Evolutionary conservation across 1,284 basidiomycete genomes (phyloP).

Genomic region (Ustilago crameri): DNA sequence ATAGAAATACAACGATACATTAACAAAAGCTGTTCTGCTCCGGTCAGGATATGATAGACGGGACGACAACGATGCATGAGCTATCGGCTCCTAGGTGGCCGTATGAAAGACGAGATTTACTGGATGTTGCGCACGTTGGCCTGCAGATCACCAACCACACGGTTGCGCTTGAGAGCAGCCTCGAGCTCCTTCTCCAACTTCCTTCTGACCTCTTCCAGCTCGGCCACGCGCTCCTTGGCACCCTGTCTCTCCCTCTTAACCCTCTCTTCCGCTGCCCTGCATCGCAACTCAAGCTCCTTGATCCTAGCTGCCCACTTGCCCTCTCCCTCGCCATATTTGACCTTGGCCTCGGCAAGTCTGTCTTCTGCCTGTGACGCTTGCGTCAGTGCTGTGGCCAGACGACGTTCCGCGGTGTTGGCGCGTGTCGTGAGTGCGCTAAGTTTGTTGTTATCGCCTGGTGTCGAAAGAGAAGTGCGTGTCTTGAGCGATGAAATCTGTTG

Average conservation of each 20-base stretch:
- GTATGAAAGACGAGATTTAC: neutral
- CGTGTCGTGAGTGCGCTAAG: constrained; percentile 52
- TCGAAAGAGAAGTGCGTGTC: constrained; percentile 68
- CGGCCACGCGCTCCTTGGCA: constrained; percentile 79
- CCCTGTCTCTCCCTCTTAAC: constrained; percentile 95
- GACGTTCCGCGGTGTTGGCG: constrained; percentile 74
- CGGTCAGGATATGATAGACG: neutral
- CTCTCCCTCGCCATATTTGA: constrained; percentile 55
- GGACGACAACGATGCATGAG: no score
- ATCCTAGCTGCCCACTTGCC: constrained; percentile 62
- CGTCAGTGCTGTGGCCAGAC: constrained; percentile 81
- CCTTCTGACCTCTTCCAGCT: constrained; percentile 64
- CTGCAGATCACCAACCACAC: constrained; percentile 43
- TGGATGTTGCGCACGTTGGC: constrained; percentile 32
- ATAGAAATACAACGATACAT: constrained; percentile 7
- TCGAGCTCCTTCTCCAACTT: constrained; percentile 47
- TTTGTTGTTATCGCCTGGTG: constrained; percentile 52
- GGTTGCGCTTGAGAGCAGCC: constrained; percentile 33
- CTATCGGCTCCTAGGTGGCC: no score
- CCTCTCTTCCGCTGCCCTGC: constrained; percentile 88
- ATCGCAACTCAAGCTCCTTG: constrained; percentile 80
- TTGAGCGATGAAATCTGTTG: constrained; percentile 78
- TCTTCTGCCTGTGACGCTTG: constrained; percentile 85
- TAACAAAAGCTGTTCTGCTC: no score
- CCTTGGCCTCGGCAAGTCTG: constrained; percentile 84